Conservation (phyloP, 2,329 filamentous ascomycete genomes). For the Sarocladium strictum region DNA sequence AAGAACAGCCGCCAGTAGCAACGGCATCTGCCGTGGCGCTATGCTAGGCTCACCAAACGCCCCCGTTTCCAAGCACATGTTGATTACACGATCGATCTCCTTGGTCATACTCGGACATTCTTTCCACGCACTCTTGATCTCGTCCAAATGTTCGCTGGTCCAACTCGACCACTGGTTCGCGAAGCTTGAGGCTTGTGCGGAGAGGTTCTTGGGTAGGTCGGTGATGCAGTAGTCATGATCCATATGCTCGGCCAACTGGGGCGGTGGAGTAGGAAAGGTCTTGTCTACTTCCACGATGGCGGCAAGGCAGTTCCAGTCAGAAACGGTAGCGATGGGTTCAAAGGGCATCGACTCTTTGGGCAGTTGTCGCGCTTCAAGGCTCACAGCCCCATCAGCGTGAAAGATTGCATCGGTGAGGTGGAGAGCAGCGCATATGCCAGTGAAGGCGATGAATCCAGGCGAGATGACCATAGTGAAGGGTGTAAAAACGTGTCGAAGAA, state of each 20-base stretch:
- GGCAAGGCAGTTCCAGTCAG: neutral
- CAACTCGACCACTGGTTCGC: neutral
- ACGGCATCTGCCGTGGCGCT: neutral
- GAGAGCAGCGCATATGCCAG: no score
- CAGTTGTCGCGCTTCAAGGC: no score
- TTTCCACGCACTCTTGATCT: neutral
- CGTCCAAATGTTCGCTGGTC: neutral
- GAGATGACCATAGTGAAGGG: no score
- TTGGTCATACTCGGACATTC: neutral
- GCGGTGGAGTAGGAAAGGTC: neutral
- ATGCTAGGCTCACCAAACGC: neutral
- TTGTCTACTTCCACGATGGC: neutral
- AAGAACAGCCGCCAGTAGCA: neutral
- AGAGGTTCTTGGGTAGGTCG: neutral
- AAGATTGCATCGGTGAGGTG: no score
- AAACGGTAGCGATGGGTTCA: neutral
- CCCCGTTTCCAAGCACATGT: neutral
- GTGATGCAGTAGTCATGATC: neutral
- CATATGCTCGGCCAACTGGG: neutral
- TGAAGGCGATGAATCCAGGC: no score
- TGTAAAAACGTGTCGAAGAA: no score
- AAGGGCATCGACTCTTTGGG: neutral
- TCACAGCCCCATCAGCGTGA: no score
- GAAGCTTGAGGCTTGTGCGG: neutral
- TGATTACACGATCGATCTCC: neutral